These are phyloP conservation scores for Claviceps africana DNA, from an alignment of 2,329 filamentous ascomycete genomes.

Conservation along the genomic window DNA sequence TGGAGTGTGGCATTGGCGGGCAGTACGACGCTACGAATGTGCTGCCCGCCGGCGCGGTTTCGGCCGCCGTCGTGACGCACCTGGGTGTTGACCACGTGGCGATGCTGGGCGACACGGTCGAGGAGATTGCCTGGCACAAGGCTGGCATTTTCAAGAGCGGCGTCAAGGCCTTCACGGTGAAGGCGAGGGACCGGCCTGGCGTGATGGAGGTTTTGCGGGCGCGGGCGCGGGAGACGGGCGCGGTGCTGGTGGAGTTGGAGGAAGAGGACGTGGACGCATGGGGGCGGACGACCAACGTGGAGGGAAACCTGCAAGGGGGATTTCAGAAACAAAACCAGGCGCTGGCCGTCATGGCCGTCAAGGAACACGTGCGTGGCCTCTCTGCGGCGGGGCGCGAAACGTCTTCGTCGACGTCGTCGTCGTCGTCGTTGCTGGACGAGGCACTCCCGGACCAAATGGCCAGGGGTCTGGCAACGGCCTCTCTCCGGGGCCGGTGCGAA, in stretches of 20 bases:
- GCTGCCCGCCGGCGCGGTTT: conserved; percentile 46
- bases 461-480: conserved; percentile 50
- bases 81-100: conserved; percentile 75
- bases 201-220: conserved; percentile 40
- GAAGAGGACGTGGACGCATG: conserved; percentile 24
- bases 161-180: conserved; percentile 23
- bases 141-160: conserved; percentile 68
- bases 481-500: conserved; percentile 67
- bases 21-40: conserved; percentile 91
- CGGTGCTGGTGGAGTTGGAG: conserved; percentile 27
- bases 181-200: conserved; percentile 16
- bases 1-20: conserved; percentile 90
- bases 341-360: conserved; percentile 40
- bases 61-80: conserved; percentile 60
- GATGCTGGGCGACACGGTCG: conserved; percentile 65
- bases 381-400: conserved; percentile 7
- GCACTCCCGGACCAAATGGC: conserved; percentile 32
- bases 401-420: neutral
- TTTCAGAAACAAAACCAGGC: conserved; percentile 48
- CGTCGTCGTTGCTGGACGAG: neutral
- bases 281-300: conserved; percentile 20
- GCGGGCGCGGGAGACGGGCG: conserved; percentile 43
- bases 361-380: conserved; percentile 36
- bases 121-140: conserved; percentile 83
- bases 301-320: conserved; percentile 28